A percentile compares a stretch with the other conserved stretches of the same genome.
Evolutionary conservation across 495 filamentous ascomycete species (phyloP).

Genomic region (Penicillium samsonianum): DNA sequence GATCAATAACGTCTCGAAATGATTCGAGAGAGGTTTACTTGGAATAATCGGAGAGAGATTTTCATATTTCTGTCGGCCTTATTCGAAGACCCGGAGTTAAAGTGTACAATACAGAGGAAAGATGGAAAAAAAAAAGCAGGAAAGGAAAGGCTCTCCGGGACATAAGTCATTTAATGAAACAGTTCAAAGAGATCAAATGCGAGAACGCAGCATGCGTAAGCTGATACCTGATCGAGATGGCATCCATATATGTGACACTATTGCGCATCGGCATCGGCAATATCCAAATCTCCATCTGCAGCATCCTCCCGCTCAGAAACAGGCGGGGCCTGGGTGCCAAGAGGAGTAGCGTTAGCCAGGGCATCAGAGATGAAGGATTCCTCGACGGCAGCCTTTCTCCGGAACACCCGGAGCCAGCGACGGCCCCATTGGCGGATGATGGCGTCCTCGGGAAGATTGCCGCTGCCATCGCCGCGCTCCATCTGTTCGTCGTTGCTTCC

Average conservation of each 20-base stretch:
- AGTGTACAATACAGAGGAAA: constrained; percentile 19
- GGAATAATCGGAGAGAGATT: neutral
- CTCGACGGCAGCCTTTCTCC: constrained; percentile 79
- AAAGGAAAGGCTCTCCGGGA: constrained; percentile 2
- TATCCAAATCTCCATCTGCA: constrained; percentile 36
- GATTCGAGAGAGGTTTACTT: neutral
- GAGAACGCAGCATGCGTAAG: constrained; percentile 1
- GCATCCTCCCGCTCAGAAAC: constrained; percentile 27
- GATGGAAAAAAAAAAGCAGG: neutral
- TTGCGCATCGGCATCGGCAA: constrained; percentile 34
- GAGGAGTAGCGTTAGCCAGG: constrained; percentile 38
- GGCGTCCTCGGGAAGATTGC: constrained; percentile 52
- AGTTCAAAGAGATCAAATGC: constrained; percentile 1
- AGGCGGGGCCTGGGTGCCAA: constrained; percentile 32
- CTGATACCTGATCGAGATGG: neutral
- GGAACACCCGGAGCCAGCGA: constrained; percentile 83
- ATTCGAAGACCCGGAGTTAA: constrained; percentile 8
- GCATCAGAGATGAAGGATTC: constrained; percentile 60
- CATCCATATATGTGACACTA: neutral
- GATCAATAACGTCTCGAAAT: neutral
- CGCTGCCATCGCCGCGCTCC: constrained; percentile 51
- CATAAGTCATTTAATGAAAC: constrained; percentile 12
- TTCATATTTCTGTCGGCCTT: neutral
- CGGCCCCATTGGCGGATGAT: constrained; percentile 79
- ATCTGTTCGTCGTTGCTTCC: constrained; percentile 73